A percentile compares a stretch with the other conserved stretches of the same genome.
Evolutionary conservation across 768 basidiomycete species (phyloP).

Genomic region (Tulasnella sp.): DNA sequence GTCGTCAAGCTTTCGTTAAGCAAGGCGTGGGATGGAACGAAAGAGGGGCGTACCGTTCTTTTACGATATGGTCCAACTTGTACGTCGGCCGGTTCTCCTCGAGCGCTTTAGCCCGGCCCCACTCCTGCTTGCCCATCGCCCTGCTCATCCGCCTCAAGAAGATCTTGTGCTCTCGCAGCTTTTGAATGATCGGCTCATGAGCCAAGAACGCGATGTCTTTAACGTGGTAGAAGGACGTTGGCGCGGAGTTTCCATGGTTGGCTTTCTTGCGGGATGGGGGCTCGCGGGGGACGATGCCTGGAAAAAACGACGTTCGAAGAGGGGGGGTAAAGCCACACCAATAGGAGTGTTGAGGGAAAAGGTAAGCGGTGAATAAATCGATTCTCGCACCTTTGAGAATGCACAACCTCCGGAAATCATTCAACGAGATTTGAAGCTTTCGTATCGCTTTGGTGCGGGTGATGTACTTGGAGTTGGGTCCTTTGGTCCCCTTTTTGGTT

Average conservation of each 20-base stretch:
- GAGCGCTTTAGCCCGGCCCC: conserved; percentile 88
- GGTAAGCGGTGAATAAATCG: neutral
- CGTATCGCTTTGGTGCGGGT: conserved; percentile 89
- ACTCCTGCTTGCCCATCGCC: conserved; percentile 91
- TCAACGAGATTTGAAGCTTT: conserved; percentile 93
- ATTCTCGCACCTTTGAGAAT: conserved; percentile 79
- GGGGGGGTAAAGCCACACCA: conserved; percentile 24
- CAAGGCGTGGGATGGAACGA: too few relatives aligned
- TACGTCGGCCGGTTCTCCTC: conserved; percentile 93
- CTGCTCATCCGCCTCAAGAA: conserved; percentile 95
- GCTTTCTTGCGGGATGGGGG: conserved; percentile 87
- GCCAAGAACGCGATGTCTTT: conserved; percentile 97
- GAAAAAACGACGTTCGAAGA: neutral
- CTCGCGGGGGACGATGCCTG: conserved; percentile 97
- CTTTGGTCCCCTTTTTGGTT: conserved; percentile 72
- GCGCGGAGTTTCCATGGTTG: conserved; percentile 95
- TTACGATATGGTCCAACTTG: conserved; percentile 90
- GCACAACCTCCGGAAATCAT: conserved; percentile 93
- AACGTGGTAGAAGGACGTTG: conserved; percentile 95
- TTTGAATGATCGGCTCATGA: conserved; percentile 91
- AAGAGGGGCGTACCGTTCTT: conserved; percentile 85
- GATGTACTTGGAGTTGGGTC: conserved; percentile 85
- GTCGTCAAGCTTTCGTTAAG: too few relatives aligned
- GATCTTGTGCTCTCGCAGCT: conserved; percentile 93
- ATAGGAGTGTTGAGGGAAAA: neutral